Percentiles rank a stretch among this genome's conserved stretches.
Conservation (phyloP, 2,329 filamentous ascomycete genomes). For the Arachnomyces sp. region DNA sequence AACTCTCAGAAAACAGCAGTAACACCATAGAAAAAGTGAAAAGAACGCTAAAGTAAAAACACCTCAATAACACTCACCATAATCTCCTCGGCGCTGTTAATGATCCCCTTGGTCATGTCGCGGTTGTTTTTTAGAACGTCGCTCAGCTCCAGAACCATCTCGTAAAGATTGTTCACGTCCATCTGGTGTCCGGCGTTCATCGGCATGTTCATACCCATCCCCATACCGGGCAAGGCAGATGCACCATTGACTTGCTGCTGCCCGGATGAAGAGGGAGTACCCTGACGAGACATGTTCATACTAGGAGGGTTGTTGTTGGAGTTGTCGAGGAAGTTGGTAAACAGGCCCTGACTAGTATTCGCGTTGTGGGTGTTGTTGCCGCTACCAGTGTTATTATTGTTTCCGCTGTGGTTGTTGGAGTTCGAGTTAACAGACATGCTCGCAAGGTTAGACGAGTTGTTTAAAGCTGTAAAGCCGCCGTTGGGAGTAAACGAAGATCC, state of each 20-base stretch:
- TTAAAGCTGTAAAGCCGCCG: no score
- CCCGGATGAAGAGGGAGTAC: constrained; percentile 23
- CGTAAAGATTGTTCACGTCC: constrained; percentile 44
- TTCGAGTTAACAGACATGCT: constrained; percentile 27
- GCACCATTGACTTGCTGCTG: constrained; percentile 16
- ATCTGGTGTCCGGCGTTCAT: constrained; percentile 46
- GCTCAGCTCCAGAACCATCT: constrained; percentile 44
- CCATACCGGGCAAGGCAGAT: constrained; percentile 8
- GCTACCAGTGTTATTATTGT: constrained; percentile 12
- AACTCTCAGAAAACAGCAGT: background rate
- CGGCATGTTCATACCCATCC: constrained; percentile 31
- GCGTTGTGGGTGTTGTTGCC: constrained; percentile 19
- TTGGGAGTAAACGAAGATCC: constrained; percentile 15
- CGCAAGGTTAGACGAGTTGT: constrained; percentile 10
- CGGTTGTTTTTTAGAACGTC: constrained; percentile 43
- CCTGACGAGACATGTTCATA: constrained; percentile 24
- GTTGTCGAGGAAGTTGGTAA: constrained; percentile 27
- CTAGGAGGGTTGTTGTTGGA: constrained; percentile 16
- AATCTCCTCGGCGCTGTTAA: constrained; percentile 43
- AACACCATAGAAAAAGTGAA: background rate
- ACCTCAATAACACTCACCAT: constrained; percentile 28
- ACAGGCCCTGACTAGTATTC: constrained; percentile 22
- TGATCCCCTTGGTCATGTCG: constrained; percentile 42
- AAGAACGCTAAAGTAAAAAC: constrained; percentile 9
- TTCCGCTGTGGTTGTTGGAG: no score